phyloP scores from a whole-genome alignment of 2,329 filamentous ascomycete species.

The Corniculantispora saksenae region DNA sequence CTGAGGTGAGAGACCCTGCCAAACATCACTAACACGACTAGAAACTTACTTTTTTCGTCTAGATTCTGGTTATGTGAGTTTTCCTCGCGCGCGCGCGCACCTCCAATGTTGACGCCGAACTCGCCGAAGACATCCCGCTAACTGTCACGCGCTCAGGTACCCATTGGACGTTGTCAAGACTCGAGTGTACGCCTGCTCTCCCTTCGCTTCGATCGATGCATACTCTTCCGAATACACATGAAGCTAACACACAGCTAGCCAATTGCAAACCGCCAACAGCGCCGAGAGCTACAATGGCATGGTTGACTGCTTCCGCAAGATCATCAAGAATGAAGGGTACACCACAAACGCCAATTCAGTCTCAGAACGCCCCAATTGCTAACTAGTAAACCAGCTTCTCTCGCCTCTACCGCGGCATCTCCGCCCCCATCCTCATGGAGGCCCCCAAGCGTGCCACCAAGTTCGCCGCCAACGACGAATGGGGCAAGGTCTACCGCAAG shows the following conservation, averaged over 20 bases:
- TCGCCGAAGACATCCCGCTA: conserved; percentile 23
- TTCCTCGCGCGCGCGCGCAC: conserved; percentile 10
- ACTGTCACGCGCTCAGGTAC: conserved; percentile 65
- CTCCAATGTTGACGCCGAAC: conserved; percentile 9
- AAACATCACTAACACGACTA: conserved; percentile 17
- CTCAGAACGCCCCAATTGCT: conserved; percentile 5
- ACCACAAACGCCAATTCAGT: background rate
- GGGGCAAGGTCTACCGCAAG: conserved; percentile 91
- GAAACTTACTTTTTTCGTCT: conserved; percentile 22
- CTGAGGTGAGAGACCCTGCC: conserved; percentile 65
- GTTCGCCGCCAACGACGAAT: conserved; percentile 98
- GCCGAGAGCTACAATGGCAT: conserved; percentile 93
- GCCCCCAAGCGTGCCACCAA: conserved; percentile 93
- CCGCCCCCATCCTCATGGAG: conserved; percentile 96
- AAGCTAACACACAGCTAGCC: conserved; percentile 53
- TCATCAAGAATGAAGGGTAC: conserved; percentile 92
- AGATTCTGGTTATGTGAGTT: conserved; percentile 86
- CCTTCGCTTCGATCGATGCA: background rate
- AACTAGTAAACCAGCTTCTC: conserved; percentile 63
- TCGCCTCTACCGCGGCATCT: conserved; percentile 92
- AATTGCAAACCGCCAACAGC: conserved; percentile 77
- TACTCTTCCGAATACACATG: conserved; percentile 9
- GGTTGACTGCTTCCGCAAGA: conserved; percentile 97
- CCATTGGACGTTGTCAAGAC: conserved; percentile 98
- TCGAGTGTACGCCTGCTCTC: conserved; percentile 69